Base-by-base conservation (phyloP, 1,284 basidiomycete species). In the Psilocybe mexicana region DNA sequence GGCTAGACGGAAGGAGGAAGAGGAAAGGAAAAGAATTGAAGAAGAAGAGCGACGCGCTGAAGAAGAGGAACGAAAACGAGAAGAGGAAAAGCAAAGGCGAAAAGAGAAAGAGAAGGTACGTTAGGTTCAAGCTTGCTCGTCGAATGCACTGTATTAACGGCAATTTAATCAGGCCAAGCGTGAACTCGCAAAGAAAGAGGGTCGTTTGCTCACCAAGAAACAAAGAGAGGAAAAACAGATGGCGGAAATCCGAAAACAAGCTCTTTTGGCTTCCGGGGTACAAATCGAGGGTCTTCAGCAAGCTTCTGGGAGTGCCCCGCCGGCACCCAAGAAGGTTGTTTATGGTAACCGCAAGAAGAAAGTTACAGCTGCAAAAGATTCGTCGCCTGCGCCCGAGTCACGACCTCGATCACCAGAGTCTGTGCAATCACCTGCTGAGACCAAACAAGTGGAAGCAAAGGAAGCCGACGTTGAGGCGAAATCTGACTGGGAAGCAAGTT, bases 181-280 rank as follows among this genome's bases (percentile, higher is more conserved):
- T 52, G 93, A 95, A 67, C 69, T 89, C 46, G 87, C 91, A 24
- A 93, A 91, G 80, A 95, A 94, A 71, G 94, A 97, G 74, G 95
- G 95, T 35, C 85, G 90, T 55, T 77, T 94, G 33, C 81, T 98
- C 47, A 97, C 95, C 5, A 93, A 95, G 71, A 98, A 97, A 76
- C 96, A 99, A 73, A 98, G 96, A 76, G 92, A 94, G 68, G 96
- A 98, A 72, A 90, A 86, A 66, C 91, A 92, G 14, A 91, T 90
- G 59, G 96, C 95, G 6, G 96, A 98, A 73, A 86, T 93, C 38
- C 87, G 96, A 57, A 92, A 90, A 74, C 87, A 96, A 73, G 96
- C 96, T 2, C 83, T 99, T 58, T 81, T 99, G 52, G 87, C 89
- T 24, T 92, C 93, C 30, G 95, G 95, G 49, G 91, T 94, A 57